phyloP scores from a whole-genome alignment of 140 eudicot species.

The Senecio squalidus region DNA sequence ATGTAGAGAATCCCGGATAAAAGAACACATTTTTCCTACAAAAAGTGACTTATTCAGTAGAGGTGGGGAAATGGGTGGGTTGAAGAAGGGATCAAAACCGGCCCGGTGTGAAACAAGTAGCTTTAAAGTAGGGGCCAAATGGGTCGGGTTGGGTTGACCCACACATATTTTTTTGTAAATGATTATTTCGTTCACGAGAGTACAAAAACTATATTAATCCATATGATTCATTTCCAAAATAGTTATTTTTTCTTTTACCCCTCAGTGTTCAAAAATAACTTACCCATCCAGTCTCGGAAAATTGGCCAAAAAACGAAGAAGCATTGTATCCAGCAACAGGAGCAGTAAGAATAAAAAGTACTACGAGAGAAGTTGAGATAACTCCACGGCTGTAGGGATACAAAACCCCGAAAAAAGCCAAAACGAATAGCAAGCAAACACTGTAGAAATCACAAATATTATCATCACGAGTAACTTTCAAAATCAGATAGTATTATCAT shows the following conservation, averaged over 20 bases:
- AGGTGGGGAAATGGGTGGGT: not conserved
- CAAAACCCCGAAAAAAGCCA: constrained; percentile 54
- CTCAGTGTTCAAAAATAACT: not conserved
- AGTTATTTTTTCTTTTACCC: too few species aligned
- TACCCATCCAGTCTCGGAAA: constrained; percentile 82
- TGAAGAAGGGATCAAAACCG: not conserved
- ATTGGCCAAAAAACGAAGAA: constrained; percentile 63
- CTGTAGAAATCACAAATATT: constrained; percentile 34
- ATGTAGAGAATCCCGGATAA: constrained; percentile 56
- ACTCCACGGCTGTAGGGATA: constrained; percentile 70
- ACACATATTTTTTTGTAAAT: too few species aligned
- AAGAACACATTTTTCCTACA: constrained; percentile 60
- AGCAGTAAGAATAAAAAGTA: constrained; percentile 53
- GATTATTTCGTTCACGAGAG: too few species aligned
- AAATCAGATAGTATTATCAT: not conserved
- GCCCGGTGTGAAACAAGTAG: too few species aligned
- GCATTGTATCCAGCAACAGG: constrained; percentile 69
- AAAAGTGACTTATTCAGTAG: not conserved
- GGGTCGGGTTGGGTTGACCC: too few species aligned
- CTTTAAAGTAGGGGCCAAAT: too few species aligned
- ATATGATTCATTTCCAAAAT: too few species aligned
- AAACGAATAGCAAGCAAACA: constrained; percentile 40
- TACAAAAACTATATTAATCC: too few species aligned
- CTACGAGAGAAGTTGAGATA: constrained; percentile 50
- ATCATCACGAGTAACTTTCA: not conserved